Evolutionary conservation across 1,139 yeast species (phyloP).

Genomic region (Blastobotrys malaysiensis): DNA sequence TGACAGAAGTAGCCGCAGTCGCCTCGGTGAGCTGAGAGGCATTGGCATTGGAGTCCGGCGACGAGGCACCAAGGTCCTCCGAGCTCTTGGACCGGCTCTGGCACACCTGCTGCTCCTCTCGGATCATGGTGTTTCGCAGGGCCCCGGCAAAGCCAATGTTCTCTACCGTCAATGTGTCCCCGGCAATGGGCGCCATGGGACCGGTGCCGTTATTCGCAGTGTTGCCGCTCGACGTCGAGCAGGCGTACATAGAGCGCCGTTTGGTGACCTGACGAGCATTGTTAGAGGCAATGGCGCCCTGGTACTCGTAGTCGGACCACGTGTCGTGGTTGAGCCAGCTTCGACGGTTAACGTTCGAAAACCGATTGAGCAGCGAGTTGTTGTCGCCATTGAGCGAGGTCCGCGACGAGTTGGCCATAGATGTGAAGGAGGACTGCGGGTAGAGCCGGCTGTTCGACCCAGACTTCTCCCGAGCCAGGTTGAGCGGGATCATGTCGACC

Average conservation of each 20-base stretch:
- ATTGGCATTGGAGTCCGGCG: conserved; percentile 1
- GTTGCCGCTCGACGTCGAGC: conserved; percentile 8
- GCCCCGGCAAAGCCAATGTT: conserved; percentile 33
- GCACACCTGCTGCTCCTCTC: conserved; percentile 21
- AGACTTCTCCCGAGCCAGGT: conserved; percentile 17
- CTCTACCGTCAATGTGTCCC: conserved; percentile 8
- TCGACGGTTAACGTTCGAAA: conserved; percentile 19
- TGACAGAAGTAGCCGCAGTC: not conserved
- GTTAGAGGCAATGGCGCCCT: conserved; percentile 17
- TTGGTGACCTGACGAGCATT: conserved; percentile 12
- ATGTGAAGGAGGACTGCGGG: conserved; percentile 15
- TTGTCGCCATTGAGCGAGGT: conserved; percentile 13
- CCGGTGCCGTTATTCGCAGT: too few species aligned
- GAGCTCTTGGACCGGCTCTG: conserved; percentile 4
- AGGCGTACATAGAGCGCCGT: conserved; percentile 18
- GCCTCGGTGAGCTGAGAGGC: conserved; percentile 1
- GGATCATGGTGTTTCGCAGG: conserved; percentile 27
- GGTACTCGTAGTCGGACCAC: conserved; percentile 25
- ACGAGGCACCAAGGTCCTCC: not conserved
- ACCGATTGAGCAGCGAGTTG: conserved; percentile 13
- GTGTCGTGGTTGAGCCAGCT: conserved; percentile 23
- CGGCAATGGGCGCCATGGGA: too few species aligned
- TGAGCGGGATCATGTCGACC: conserved; percentile 27
- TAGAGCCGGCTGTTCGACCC: conserved; percentile 14
- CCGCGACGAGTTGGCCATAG: conserved; percentile 10